A percentile compares a stretch with the other conserved stretches of the same genome.
Evolutionary conservation across 768 basidiomycete genomes (phyloP).

Genomic region (Sutorius australiensis): DNA sequence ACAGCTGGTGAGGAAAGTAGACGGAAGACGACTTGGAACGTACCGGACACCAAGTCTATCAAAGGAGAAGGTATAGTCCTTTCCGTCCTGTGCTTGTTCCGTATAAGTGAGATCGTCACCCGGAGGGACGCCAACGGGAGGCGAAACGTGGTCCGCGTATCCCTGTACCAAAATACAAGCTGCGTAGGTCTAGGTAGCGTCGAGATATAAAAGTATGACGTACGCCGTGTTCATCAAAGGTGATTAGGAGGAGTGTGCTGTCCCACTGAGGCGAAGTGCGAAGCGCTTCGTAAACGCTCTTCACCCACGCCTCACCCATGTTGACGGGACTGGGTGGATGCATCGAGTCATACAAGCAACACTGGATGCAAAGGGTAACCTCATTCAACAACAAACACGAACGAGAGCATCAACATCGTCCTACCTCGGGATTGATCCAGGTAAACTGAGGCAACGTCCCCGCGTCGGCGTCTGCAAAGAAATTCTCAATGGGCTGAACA

Average conservation of each 20-base stretch:
- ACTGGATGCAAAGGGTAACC: conserved; percentile 1
- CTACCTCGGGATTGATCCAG: conserved; percentile 27
- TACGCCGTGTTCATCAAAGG: conserved; percentile 28
- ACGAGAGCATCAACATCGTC: neutral
- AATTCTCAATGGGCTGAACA: conserved; percentile 14
- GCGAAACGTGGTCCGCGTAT: conserved; percentile 23
- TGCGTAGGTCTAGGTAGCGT: neutral
- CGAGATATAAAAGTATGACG: neutral
- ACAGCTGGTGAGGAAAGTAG: neutral
- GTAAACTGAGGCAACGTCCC: conserved; percentile 26
- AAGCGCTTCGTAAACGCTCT: conserved; percentile 22
- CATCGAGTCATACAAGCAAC: conserved; percentile 25
- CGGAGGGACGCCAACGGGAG: conserved; percentile 19
- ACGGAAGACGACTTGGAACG: neutral
- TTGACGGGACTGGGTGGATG: conserved; percentile 26
- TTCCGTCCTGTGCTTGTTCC: conserved; percentile 17
- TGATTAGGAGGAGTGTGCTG: conserved; percentile 16
- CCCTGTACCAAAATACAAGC: conserved; percentile 8
- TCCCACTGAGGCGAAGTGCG: conserved; percentile 26
- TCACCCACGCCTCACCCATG: conserved; percentile 24
- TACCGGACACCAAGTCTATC: conserved; percentile 26
- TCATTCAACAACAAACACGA: neutral
- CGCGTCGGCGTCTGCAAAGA: conserved; percentile 20
- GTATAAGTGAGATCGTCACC: conserved; percentile 25
- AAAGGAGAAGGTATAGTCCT: conserved; percentile 19